A percentile compares a stretch with the other conserved stretches of the same genome.
phyloP scores from a whole-genome alignment of 805 yeast species.

The Cyberlindnera amylophila region DNA sequence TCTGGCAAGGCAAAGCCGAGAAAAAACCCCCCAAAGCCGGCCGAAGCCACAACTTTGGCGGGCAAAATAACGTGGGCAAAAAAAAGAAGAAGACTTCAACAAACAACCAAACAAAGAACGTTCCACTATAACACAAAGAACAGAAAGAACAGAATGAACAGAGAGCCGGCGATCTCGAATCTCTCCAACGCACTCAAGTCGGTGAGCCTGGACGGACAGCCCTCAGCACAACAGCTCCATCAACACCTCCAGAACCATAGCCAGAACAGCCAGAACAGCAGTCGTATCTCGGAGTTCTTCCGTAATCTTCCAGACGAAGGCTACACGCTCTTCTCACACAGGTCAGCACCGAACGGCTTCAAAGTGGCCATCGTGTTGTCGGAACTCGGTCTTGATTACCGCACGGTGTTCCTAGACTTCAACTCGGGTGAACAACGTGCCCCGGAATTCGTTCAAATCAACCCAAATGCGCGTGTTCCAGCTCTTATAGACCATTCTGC shows the following conservation, averaged over 20 bases:
- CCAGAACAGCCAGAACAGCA: slow-evolving; percentile 34
- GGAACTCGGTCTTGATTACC: slow-evolving; percentile 75
- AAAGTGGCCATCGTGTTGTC: slow-evolving; percentile 88
- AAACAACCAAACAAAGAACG: neutral
- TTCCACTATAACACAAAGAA: neutral
- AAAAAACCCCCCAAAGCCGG: slow-evolving; percentile 1
- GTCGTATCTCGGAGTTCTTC: slow-evolving; percentile 68
- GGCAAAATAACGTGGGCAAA: too few relatives aligned
- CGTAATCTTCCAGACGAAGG: slow-evolving; percentile 78
- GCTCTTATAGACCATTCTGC: slow-evolving; percentile 85
- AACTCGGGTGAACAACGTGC: slow-evolving; percentile 87
- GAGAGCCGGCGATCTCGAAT: slow-evolving; percentile 33
- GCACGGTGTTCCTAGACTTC: slow-evolving; percentile 82
- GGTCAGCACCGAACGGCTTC: slow-evolving; percentile 94
- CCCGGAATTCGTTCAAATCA: slow-evolving; percentile 88
- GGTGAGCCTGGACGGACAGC: slow-evolving; percentile 25
- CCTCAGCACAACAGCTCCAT: slow-evolving; percentile 7
- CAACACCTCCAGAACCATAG: slow-evolving; percentile 13
- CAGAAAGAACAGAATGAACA: too few relatives aligned
- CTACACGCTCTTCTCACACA: slow-evolving; percentile 75
- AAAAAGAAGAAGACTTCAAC: neutral
- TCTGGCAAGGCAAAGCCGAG: neutral
- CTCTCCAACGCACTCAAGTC: slow-evolving; percentile 37
- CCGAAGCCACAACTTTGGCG: neutral
- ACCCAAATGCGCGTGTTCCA: slow-evolving; percentile 95